phyloP scores from a whole-genome alignment of 352 stramenopile genomes.

The Globisporangium nagaii region DNA sequence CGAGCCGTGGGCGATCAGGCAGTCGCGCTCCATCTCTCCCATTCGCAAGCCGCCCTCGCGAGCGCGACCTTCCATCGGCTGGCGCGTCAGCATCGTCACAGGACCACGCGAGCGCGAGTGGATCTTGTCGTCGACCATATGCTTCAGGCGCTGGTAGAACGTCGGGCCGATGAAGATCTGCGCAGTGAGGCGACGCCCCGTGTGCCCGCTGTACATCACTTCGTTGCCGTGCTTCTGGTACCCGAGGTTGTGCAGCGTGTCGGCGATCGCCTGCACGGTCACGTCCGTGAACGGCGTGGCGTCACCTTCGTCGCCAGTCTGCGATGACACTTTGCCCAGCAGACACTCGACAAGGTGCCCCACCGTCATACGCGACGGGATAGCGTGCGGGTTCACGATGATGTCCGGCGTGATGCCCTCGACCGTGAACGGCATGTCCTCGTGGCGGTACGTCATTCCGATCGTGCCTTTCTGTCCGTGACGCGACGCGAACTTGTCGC shows the following conservation, averaged over 20 bases:
- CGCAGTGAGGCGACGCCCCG: constrained; percentile 93
- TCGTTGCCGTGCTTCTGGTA: constrained; percentile 99
- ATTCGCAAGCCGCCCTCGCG: constrained; percentile 98
- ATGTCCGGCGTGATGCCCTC: constrained; percentile 99
- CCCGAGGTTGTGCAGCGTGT: constrained; percentile 92
- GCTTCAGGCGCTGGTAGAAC: constrained; percentile 99
- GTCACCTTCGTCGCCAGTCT: constrained; percentile 97
- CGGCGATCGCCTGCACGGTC: constrained; percentile 97
- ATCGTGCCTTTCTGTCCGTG: constrained; percentile 94
- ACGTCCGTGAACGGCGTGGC: constrained; percentile 99
- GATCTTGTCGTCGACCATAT: constrained; percentile 99
- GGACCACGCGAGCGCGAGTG: constrained; percentile 94
- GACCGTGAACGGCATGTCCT: constrained; percentile 99
- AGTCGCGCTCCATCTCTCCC: constrained; percentile 99
- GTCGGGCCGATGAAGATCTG: constrained; percentile 99
- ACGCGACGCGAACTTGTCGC: constrained; percentile 97
- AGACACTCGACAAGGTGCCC: constrained; percentile 99
- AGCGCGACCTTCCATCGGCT: constrained; percentile 98
- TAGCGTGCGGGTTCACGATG: constrained; percentile 99
- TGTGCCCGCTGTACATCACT: constrained; percentile 99
- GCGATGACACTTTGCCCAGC: constrained; percentile 96
- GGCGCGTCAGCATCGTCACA: constrained; percentile 97
- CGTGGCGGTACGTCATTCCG: constrained; percentile 99
- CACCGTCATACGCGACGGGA: constrained; percentile 99
- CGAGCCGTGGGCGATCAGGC: constrained; percentile 98